Conservation (phyloP, 2,329 filamentous ascomycete species). For the Aspergillus aculeatinus region DNA sequence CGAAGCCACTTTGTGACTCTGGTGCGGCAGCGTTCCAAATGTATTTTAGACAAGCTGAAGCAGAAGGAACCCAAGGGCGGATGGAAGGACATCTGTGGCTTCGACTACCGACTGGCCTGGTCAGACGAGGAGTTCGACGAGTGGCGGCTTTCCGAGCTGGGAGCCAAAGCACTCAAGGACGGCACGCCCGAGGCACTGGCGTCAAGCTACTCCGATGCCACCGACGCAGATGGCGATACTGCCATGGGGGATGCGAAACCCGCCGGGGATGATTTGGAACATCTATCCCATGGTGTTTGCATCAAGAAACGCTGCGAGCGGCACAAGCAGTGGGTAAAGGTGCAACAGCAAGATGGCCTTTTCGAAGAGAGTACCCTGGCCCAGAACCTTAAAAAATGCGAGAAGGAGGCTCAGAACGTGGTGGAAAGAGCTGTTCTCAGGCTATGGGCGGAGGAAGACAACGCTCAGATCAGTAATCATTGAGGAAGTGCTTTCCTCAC, state of each 20-base stretch:
- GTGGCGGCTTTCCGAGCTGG: slow-evolving; percentile 44
- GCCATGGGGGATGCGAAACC: slow-evolving; percentile 34
- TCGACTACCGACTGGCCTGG: slow-evolving; percentile 48
- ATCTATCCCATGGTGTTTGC: slow-evolving; percentile 45
- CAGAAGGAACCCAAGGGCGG: slow-evolving; percentile 46
- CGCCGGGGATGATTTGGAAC: slow-evolving; percentile 31
- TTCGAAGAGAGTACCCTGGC: slow-evolving; percentile 45
- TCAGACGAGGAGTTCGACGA: slow-evolving; percentile 50
- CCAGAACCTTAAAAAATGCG: slow-evolving; percentile 40
- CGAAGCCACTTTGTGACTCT: slow-evolving; percentile 45
- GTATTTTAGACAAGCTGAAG: slow-evolving; percentile 45
- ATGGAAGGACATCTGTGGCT: slow-evolving; percentile 52
- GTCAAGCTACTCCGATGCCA: slow-evolving; percentile 23
- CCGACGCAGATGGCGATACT: slow-evolving; percentile 36
- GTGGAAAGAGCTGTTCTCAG: slow-evolving; percentile 47
- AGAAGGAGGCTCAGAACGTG: slow-evolving; percentile 42
- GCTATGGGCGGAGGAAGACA: slow-evolving; percentile 39
- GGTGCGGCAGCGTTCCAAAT: slow-evolving; percentile 43
- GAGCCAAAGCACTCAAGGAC: slow-evolving; percentile 41
- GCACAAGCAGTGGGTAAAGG: slow-evolving; percentile 50
- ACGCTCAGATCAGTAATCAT: slow-evolving; percentile 19
- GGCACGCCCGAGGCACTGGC: slow-evolving; percentile 36
- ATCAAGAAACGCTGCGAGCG: slow-evolving; percentile 49
- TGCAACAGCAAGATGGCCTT: slow-evolving; percentile 46
- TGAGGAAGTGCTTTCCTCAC: slow-evolving; percentile 2